Conservation (phyloP, 78 protist species). For the Dictyostelium purpureum region DNA sequence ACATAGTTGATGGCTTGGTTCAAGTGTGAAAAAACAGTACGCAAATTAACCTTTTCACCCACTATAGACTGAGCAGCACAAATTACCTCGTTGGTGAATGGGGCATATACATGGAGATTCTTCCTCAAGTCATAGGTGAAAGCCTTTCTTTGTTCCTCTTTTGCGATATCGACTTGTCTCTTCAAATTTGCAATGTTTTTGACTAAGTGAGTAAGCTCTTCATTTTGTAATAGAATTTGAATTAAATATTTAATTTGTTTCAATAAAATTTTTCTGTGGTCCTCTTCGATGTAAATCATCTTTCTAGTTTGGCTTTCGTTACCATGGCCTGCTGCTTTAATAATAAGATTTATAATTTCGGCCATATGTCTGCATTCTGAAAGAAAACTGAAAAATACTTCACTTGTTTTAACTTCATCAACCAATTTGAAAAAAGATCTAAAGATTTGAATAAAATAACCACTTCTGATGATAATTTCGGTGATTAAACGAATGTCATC, state of each 20-base stretch:
- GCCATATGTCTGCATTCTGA: conserved; percentile 50
- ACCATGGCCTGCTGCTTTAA: conserved; percentile 11
- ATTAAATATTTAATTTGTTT: conserved; percentile 40
- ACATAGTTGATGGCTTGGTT: background rate
- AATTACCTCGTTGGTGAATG: conserved; percentile 36
- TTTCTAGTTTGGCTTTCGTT: conserved; percentile 51
- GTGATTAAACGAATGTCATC: conserved; percentile 32
- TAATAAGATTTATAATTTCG: background rate
- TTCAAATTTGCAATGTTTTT: conserved; percentile 30
- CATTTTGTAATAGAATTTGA: conserved; percentile 19
- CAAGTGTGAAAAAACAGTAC: background rate
- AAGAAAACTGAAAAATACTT: conserved; percentile 25
- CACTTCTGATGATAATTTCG: conserved; percentile 42
- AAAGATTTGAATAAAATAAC: conserved; percentile 50
- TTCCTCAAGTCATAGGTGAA: conserved; percentile 1
- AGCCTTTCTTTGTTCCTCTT: conserved; percentile 57
- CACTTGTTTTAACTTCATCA: conserved; percentile 19
- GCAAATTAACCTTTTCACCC: conserved; percentile 38
- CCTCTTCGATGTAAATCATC: conserved; percentile 52
- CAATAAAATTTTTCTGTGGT: conserved; percentile 28
- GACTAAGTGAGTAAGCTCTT: conserved; percentile 33
- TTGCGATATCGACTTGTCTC: conserved; percentile 61
- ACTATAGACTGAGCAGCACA: conserved; percentile 35
- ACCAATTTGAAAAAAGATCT: conserved; percentile 2
- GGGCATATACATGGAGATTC: conserved; percentile 12